Evolutionary conservation across 1,284 basidiomycete species (phyloP), one percentile per base, ranked within the genome.

Genomic region (Papiliotrema flavescens): DNA sequence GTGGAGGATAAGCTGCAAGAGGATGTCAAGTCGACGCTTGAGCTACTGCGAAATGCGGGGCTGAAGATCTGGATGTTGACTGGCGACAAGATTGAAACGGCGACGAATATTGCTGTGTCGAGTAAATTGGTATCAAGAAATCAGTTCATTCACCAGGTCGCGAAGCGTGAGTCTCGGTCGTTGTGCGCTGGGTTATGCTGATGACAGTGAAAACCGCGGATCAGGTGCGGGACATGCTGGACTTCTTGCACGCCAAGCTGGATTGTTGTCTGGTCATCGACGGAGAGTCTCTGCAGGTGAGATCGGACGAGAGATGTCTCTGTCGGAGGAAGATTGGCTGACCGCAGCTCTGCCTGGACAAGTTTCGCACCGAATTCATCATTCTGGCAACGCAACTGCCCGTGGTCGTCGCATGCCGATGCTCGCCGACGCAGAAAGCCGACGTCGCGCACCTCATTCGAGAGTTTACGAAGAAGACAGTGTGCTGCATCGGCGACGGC

Each of bases 1-100:
- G 96, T 99, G 2, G 96, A 99, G 75, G 96, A 99, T 75, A 98
- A 98, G 76, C 78, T 99, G 54, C 96, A 99, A 68, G 95, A 98
- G 56, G 94, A 95, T 39, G 95, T 98, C 64, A 94, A 90, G 75
- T 84, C 86, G 40, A 98, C 96, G 0, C 78, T 98, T 57, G 96
- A 98, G 77, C 73, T 98, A 47, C 76, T 99, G 61, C 81, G 94
- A 59, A 98, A 98, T 71, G 96, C 95, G 0, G 95, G 95, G 1
- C 87, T 99, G 77, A 97, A 92, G 80, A 97, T 99, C 53, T 99
- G 96, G 96, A 98, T 99, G 96, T 80, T 98, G 66, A 99, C 96
- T 0, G 96, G 96, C 0, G 96, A 98, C 78, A 98, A 98, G 80
- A 93, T 98, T 59, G 96, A 99, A 80, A 99, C 96, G 2, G 96